Evolutionary conservation across 768 basidiomycete genomes (phyloP).

Genomic region (Boletus reticuloceps): DNA sequence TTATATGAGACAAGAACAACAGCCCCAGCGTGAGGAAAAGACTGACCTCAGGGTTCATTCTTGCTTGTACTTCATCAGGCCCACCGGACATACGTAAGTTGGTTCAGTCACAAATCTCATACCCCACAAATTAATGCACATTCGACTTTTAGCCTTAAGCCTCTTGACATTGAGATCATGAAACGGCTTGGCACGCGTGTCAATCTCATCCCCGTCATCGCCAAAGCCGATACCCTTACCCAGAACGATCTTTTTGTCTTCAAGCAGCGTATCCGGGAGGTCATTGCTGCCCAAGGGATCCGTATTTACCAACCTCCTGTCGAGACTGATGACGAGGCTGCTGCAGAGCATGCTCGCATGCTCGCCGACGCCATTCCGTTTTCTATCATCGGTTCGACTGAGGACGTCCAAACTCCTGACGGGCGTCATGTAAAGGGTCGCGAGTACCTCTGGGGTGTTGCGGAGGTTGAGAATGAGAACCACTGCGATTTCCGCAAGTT

Average conservation of each 20-base stretch:
- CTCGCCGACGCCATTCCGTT: constrained; percentile 94
- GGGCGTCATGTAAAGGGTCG: constrained; percentile 95
- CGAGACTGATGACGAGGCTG: constrained; percentile 82
- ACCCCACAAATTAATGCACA: neutral
- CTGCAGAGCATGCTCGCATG: constrained; percentile 83
- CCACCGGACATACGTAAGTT: constrained; percentile 93
- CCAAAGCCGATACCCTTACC: constrained; percentile 97
- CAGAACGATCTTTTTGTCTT: constrained; percentile 88
- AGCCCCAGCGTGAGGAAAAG: constrained; percentile 93
- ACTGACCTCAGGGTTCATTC: constrained; percentile 95
- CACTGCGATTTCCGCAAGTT: constrained; percentile 99
- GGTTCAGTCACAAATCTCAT: neutral
- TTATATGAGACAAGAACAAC: constrained; percentile 98
- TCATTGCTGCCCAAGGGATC: constrained; percentile 88
- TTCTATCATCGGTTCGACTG: constrained; percentile 96
- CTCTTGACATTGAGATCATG: constrained; percentile 99
- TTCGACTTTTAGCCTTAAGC: constrained; percentile 63
- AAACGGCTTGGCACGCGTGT: constrained; percentile 97
- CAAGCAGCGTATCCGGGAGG: constrained; percentile 94
- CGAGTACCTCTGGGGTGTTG: constrained; percentile 99
- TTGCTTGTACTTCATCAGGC: constrained; percentile 94
- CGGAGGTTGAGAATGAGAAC: constrained; percentile 98
- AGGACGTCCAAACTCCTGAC: constrained; percentile 89
- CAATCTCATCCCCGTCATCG: constrained; percentile 95
- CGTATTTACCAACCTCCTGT: constrained; percentile 93